Evolutionary conservation across 768 basidiomycete genomes (phyloP).

Genomic region (Trametes cubensis): DNA sequence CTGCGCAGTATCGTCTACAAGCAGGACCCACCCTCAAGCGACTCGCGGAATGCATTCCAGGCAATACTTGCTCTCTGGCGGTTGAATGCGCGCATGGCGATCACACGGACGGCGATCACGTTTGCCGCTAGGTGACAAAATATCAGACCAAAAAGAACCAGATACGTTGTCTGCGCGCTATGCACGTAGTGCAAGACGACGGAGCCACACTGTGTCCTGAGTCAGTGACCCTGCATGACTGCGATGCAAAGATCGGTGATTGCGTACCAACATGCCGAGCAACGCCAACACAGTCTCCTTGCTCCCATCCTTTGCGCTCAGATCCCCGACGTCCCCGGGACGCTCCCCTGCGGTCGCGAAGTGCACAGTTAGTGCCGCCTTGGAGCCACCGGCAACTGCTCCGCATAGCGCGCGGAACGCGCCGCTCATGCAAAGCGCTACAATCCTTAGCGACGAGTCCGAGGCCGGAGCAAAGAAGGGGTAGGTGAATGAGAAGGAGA

Average conservation of each 20-base stretch:
- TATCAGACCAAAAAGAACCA: constrained; percentile 52
- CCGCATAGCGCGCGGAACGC: constrained; percentile 59
- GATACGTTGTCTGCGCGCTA: constrained; percentile 51
- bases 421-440: constrained; percentile 60
- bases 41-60: constrained; percentile 48
- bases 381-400: constrained; percentile 70
- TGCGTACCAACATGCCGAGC: constrained; percentile 64
- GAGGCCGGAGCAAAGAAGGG: constrained; percentile 36
- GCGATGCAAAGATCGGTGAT: neutral
- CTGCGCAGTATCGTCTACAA: neutral
- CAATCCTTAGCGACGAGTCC: constrained; percentile 45
- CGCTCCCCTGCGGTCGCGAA: constrained; percentile 56
- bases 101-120: constrained; percentile 59
- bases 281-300: constrained; percentile 72
- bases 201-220: constrained; percentile 51
- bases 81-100: constrained; percentile 61
- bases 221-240: neutral
- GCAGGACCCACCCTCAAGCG: constrained; percentile 8
- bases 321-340: constrained; percentile 66
- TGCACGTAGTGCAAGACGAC: constrained; percentile 60
- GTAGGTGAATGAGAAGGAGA: constrained; percentile 35
- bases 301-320: constrained; percentile 73
- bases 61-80: constrained; percentile 57
- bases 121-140: constrained; percentile 59
- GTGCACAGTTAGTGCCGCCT: constrained; percentile 68